Evolutionary conservation across 805 yeast species (phyloP).

Genomic region (Kuraishia piskuri): DNA sequence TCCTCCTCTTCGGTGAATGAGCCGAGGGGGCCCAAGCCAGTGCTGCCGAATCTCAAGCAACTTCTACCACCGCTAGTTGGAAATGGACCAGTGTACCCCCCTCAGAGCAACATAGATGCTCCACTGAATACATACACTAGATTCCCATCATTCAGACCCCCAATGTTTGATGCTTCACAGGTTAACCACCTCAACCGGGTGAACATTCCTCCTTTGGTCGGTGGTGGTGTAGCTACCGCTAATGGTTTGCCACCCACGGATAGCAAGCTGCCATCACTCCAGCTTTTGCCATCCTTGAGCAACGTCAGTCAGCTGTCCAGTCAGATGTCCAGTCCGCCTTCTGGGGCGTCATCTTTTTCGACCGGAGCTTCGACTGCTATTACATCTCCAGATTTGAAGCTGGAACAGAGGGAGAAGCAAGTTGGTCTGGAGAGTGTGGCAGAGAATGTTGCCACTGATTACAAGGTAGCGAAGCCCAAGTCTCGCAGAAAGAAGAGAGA

Average conservation of each 20-base stretch:
- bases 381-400: not conserved
- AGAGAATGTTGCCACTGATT: not conserved
- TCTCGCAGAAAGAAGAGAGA: conserved; percentile 24
- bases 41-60: not conserved
- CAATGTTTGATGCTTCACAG: not conserved
- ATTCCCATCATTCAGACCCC: not conserved
- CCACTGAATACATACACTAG: not conserved
- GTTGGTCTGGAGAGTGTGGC: not conserved
- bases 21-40: not conserved
- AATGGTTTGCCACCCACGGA: not conserved
- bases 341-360: not conserved
- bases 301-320: not conserved
- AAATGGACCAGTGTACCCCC: not conserved
- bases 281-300: not conserved
- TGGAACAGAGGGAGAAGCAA: not conserved
- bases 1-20: not conserved
- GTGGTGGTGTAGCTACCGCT: not conserved
- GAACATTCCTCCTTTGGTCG: not conserved
- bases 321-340: not conserved
- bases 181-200: not conserved
- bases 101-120: not conserved
- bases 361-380: not conserved
- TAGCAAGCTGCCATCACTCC: not conserved
- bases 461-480: not conserved
- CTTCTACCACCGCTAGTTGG: not conserved